Evolutionary conservation across 2,329 filamentous ascomycete species (phyloP).

Genomic region (Taxawa tesnikishii): DNA sequence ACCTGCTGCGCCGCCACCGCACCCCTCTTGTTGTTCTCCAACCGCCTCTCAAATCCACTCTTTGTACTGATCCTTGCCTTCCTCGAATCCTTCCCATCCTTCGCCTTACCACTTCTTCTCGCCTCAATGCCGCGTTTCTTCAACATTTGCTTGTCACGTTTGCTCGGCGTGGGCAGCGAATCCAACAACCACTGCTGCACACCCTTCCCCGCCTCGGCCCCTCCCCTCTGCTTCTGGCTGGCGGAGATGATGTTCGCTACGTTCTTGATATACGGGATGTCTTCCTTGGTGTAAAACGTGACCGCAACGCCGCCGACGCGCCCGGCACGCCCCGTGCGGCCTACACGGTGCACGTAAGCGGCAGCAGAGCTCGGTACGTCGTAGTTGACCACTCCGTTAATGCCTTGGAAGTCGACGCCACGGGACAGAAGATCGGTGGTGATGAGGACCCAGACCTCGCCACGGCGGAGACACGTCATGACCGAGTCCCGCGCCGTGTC

Average conservation of each 20-base stretch:
- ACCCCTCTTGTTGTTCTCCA: slow-evolving; percentile 50
- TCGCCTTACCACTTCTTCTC: slow-evolving; percentile 35
- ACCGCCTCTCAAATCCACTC: slow-evolving; percentile 60
- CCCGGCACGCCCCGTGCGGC: slow-evolving; percentile 79
- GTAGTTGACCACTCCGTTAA: slow-evolving; percentile 96
- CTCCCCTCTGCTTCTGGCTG: slow-evolving; percentile 55
- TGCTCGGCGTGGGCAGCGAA: slow-evolving; percentile 69
- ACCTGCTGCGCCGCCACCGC: slow-evolving; percentile 21
- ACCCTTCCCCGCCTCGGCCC: slow-evolving; percentile 27
- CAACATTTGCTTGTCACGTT: slow-evolving; percentile 71
- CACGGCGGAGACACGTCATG: slow-evolving; percentile 80
- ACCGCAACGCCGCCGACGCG: slow-evolving; percentile 79
- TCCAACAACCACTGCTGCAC: slow-evolving; percentile 82
- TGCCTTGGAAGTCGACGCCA: slow-evolving; percentile 85
- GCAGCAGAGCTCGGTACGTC: slow-evolving; percentile 88
- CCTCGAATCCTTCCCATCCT: slow-evolving; percentile 27
- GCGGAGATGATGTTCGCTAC: slow-evolving; percentile 86
- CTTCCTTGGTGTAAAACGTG: slow-evolving; percentile 91
- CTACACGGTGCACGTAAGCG: slow-evolving; percentile 85
- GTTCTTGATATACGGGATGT: slow-evolving; percentile 78
- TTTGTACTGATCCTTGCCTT: slow-evolving; percentile 68
- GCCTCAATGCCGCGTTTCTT: slow-evolving; percentile 73
- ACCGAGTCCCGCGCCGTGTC: slow-evolving; percentile 63
- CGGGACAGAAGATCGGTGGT: slow-evolving; percentile 89
- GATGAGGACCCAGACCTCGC: slow-evolving; percentile 92